phyloP scores from a whole-genome alignment of 1,284 basidiomycete genomes.

The Psilocybe mexicana region DNA sequence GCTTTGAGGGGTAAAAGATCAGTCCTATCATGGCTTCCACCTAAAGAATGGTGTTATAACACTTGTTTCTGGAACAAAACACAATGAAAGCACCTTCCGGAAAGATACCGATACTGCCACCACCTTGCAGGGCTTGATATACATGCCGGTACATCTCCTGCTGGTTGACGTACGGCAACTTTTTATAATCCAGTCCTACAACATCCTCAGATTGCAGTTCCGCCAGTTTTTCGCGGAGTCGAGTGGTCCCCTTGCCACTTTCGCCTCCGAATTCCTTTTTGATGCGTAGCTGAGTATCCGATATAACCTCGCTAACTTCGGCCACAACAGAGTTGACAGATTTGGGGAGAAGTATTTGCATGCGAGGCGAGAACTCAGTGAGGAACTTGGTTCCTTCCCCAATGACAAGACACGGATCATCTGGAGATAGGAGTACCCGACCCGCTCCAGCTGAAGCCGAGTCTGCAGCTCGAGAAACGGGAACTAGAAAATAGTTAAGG shows the following conservation, averaged over 20 bases:
- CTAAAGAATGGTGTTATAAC: conserved; percentile 38
- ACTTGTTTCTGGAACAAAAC: conserved; percentile 3
- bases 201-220: conserved; percentile 56
- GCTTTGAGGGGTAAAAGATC: conserved; percentile 95
- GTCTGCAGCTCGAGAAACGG: conserved; percentile 92
- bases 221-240: conserved; percentile 66
- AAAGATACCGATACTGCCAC: conserved; percentile 93
- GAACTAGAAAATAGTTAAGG: conserved; percentile 55
- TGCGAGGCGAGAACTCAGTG: conserved; percentile 75
- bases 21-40: conserved; percentile 95
- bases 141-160: conserved; percentile 95
- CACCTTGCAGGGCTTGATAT: conserved; percentile 85
- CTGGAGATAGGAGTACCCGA: conserved; percentile 67
- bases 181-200: conserved; percentile 74
- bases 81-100: conserved; percentile 76
- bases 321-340: conserved; percentile 76
- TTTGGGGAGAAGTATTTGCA: conserved; percentile 91
- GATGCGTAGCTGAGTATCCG: conserved; percentile 82
- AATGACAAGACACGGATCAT: conserved; percentile 78
- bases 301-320: conserved; percentile 88
- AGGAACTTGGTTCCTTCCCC: conserved; percentile 84
- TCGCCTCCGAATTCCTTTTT: conserved; percentile 91
- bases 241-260: conserved; percentile 72
- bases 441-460: conserved; percentile 82
- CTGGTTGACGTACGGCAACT: conserved; percentile 87